Evolutionary conservation across 2,329 filamentous ascomycete genomes (phyloP), one percentile per base, ranked within the genome.

Genomic region (Penicillium hordei): DNA sequence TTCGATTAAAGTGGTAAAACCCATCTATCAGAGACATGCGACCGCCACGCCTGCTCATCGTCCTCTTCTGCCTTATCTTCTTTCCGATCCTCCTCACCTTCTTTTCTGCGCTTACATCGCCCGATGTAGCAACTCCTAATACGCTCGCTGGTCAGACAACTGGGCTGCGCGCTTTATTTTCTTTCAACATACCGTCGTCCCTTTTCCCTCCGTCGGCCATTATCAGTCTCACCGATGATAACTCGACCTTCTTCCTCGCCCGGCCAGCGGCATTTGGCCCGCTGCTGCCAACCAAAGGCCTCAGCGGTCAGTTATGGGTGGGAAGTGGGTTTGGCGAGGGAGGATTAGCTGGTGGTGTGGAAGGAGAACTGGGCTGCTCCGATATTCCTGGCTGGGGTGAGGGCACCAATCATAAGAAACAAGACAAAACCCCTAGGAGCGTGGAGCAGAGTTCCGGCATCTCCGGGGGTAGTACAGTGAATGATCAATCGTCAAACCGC

Each of bases 141-240:
- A 71, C 75, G 55, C 61, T 72, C 55, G 68, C 72, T 59, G 68
- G 71, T 48, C 75, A 72, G 55, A 76, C 76, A 58, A 78, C 81
- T 34, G 76, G 82, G 55, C 72, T 87, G 48, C 78, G 78, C 56
- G 80, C 83, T 39, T 78, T 90, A 62, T 86, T 90, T 75, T 88
- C 88, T 62, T 89, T 90, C 74, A 86, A 86, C 58, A 82, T 87
- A 5, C 88, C 93, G 0, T 90, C 93, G 63, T 92, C 91, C 21
- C 86, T 99, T 23, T 99, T 99, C 72, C 93, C 93, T 5, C 93
- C 93, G 4, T 96, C 94, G 63, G 94, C 94, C 48, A 90, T 95
- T 68, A 97, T 99, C 72, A 96, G 91, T 74, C 83, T 99, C 60
- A 96, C 93, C 70, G 92, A 97, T 75, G 94, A 99, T 76, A 99